phyloP scores from a whole-genome alignment of 1,139 yeast species.

The Casaregolazyma lundiana region DNA sequence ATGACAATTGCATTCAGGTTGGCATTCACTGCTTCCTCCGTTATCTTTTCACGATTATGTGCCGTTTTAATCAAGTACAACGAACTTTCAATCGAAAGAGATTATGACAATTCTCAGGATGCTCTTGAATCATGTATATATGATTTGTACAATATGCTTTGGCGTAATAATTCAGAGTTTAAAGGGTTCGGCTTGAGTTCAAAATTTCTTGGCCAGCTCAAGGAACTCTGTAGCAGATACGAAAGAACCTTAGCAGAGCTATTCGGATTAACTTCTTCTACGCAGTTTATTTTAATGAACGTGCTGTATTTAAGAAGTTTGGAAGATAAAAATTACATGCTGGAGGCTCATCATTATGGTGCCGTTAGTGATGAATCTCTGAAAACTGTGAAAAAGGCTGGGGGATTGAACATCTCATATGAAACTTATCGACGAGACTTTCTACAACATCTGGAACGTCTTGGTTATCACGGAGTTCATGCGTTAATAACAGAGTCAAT shows the following conservation, averaged over 20 bases:
- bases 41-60: conserved; percentile 46
- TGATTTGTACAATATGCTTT: conserved; percentile 57
- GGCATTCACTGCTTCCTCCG: conserved; percentile 40
- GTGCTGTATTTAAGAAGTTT: conserved; percentile 44
- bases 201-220: conserved; percentile 6
- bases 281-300: conserved; percentile 48
- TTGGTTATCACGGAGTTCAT: conserved; percentile 11
- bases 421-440: conserved; percentile 14
- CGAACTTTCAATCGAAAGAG: neutral
- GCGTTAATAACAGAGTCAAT: neutral
- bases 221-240: conserved; percentile 3
- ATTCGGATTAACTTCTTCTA: conserved; percentile 53
- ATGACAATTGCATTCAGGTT: conserved; percentile 23
- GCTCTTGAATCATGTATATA: neutral
- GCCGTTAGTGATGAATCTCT: conserved; percentile 31
- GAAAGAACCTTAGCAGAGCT: conserved; percentile 32
- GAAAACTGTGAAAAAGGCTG: conserved; percentile 8
- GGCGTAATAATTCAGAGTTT: conserved; percentile 35
- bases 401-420: conserved; percentile 18
- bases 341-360: conserved; percentile 42
- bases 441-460: neutral
- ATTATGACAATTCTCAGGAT: neutral
- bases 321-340: conserved; percentile 40
- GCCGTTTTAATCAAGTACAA: conserved; percentile 42
- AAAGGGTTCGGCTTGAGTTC: conserved; percentile 5